These are phyloP conservation scores for Friedmanniomyces simplex DNA, from an alignment of 495 filamentous ascomycete genomes.

Conservation along the genomic window DNA sequence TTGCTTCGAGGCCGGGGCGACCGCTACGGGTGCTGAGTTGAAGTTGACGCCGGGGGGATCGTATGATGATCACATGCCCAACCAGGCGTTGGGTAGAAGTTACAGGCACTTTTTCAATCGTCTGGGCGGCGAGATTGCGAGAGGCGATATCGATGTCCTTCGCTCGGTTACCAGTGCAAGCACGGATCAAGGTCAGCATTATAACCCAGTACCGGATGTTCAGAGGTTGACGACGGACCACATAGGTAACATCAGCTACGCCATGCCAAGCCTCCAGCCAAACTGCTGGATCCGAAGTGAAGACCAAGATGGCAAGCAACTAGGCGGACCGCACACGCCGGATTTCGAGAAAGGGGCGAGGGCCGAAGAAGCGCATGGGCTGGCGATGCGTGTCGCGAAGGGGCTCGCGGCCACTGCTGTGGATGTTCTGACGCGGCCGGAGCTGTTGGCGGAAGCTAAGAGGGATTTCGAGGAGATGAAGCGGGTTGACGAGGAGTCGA, in stretches of 20 bases:
- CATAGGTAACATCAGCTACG: slow-evolving; percentile 48
- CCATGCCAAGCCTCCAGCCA: slow-evolving; percentile 50
- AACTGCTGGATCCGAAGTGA: slow-evolving; percentile 44
- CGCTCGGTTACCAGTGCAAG: slow-evolving; percentile 33
- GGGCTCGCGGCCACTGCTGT: slow-evolving; percentile 44
- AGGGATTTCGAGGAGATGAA: slow-evolving; percentile 17
- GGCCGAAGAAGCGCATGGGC: slow-evolving; percentile 42
- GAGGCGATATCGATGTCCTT: slow-evolving; percentile 38
- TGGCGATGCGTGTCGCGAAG: slow-evolving; percentile 46
- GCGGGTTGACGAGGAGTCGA: background rate
- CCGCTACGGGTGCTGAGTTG: slow-evolving; percentile 49
- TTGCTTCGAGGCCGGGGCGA: slow-evolving; percentile 51
- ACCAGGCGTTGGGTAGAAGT: slow-evolving; percentile 39
- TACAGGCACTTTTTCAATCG: slow-evolving; percentile 13
- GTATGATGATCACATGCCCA: slow-evolving; percentile 53
- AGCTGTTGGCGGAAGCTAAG: slow-evolving; percentile 35
- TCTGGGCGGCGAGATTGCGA: slow-evolving; percentile 38
- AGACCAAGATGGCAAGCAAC: slow-evolving; percentile 11
- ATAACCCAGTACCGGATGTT: background rate
- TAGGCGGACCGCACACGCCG: slow-evolving; percentile 41
- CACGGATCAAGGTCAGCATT: slow-evolving; percentile 39
- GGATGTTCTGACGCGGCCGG: slow-evolving; percentile 41
- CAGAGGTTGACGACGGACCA: background rate
- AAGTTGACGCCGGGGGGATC: slow-evolving; percentile 37
- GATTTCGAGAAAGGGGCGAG: slow-evolving; percentile 49